Percentiles rank a stretch among this genome's conserved stretches.
Conservation (phyloP, 164 flowering plant genomes). For the Tinospora cordifolia region DNA sequence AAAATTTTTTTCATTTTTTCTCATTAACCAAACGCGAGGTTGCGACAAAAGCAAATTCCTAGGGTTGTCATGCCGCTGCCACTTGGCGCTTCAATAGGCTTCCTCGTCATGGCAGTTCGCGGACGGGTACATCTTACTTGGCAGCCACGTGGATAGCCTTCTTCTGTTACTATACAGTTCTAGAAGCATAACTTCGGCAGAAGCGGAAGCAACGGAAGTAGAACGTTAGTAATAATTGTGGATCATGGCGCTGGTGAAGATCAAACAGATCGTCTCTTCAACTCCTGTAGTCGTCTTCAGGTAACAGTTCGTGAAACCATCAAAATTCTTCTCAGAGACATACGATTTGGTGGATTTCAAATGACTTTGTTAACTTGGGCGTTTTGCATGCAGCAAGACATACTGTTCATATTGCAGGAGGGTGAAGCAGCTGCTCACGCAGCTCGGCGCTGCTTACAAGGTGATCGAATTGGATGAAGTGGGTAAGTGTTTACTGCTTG, state of each 20-base stretch:
- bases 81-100: not conserved
- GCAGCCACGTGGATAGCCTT: not conserved
- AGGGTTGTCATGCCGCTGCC: not conserved
- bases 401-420: constrained; percentile 50
- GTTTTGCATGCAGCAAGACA: constrained; percentile 41
- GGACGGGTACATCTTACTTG: no score
- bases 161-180: no score
- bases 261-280: constrained; percentile 40
- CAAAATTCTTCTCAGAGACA: not conserved
- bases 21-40: no score
- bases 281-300: constrained; percentile 63
- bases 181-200: not conserved
- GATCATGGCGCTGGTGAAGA: constrained; percentile 39
- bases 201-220: not conserved
- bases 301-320: constrained; percentile 16
- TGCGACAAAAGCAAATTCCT: no score
- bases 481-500: constrained; percentile 21
- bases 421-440: constrained; percentile 51
- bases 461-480: constrained; percentile 52
- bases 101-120: not conserved
- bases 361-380: not conserved
- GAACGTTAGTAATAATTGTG: no score
- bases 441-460: constrained; percentile 46
- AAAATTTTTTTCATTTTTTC: no score
- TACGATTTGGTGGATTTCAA: not conserved